Evolutionary conservation across 345 rosid genomes (phyloP).

Genomic region (Firmiana major): DNA sequence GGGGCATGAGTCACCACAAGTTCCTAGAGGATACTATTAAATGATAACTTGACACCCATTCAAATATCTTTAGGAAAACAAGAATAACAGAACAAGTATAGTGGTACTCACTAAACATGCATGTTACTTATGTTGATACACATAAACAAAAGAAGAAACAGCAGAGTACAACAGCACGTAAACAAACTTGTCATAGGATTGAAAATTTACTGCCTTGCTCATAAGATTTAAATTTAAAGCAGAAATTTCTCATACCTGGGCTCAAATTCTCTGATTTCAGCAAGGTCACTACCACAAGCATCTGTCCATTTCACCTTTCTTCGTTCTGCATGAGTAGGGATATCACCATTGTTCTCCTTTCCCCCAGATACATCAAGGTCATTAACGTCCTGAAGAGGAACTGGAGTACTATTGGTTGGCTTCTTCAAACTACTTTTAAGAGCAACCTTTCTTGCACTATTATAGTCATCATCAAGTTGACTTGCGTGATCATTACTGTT

Average conservation of each 20-base stretch:
- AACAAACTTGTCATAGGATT: not conserved
- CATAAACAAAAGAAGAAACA: not conserved
- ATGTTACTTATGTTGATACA: not conserved
- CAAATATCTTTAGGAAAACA: not conserved
- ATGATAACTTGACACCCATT: not conserved
- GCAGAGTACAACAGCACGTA: not conserved
- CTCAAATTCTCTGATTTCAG: slow-evolving; percentile 86
- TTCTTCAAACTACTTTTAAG: slow-evolving; percentile 86
- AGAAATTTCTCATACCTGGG: slow-evolving; percentile 59
- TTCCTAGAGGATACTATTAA: not conserved
- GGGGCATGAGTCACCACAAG: not conserved
- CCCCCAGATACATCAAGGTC: slow-evolving; percentile 24
- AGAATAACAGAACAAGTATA: not conserved
- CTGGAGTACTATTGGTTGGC: slow-evolving; percentile 31
- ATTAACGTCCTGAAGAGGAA: slow-evolving; percentile 38
- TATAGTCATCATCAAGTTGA: slow-evolving; percentile 44
- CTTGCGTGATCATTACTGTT: slow-evolving; percentile 31
- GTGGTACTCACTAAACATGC: not conserved
- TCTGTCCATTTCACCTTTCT: slow-evolving; percentile 97
- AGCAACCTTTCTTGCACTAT: slow-evolving; percentile 37
- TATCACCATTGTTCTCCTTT: slow-evolving; percentile 40
- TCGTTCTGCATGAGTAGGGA: slow-evolving; percentile 42
- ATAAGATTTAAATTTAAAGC: slow-evolving; percentile 5
- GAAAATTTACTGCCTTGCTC: not conserved
- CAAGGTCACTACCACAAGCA: slow-evolving; percentile 83